phyloP scores from a whole-genome alignment of 768 basidiomycete species.

The Mycena rosella region DNA sequence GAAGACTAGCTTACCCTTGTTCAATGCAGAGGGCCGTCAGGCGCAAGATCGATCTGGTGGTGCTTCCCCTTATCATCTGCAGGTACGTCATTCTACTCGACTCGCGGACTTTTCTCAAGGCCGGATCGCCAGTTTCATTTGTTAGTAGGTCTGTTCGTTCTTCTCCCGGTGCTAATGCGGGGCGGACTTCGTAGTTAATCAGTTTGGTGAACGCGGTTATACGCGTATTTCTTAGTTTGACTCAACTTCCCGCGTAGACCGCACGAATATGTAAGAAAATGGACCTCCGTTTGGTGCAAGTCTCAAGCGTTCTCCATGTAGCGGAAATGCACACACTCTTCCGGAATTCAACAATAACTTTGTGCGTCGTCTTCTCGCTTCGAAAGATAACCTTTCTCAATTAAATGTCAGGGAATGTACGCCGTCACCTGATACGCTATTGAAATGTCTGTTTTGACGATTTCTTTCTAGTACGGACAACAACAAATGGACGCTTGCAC shows the following conservation, averaged over 20 bases:
- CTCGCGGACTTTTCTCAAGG: not conserved
- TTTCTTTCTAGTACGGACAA: slow-evolving; percentile 50
- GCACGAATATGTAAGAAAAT: slow-evolving; percentile 68
- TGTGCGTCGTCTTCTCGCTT: slow-evolving; percentile 45
- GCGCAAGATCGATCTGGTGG: slow-evolving; percentile 64
- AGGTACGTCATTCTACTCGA: slow-evolving; percentile 50
- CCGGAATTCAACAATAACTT: slow-evolving; percentile 65
- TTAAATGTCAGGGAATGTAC: slow-evolving; percentile 54
- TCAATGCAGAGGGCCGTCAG: slow-evolving; percentile 57
- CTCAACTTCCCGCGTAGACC: slow-evolving; percentile 51
- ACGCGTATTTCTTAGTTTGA: not conserved
- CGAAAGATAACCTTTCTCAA: not conserved
- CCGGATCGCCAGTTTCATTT: slow-evolving; percentile 56
- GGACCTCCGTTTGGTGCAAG: not conserved
- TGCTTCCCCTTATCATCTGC: slow-evolving; percentile 63
- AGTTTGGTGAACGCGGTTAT: slow-evolving; percentile 52
- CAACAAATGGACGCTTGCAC: slow-evolving; percentile 67
- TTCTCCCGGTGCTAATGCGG: slow-evolving; percentile 33
- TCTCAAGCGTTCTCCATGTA: slow-evolving; percentile 3
- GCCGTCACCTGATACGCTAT: not conserved
- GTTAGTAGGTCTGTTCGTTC: slow-evolving; percentile 48
- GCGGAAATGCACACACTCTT: slow-evolving; percentile 70
- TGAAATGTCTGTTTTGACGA: not conserved
- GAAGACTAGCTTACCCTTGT: not conserved
- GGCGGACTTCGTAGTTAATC: slow-evolving; percentile 52